Evolutionary conservation across 2,329 filamentous ascomycete species (phyloP).

Genomic region (Rhynchosporium graminicola): DNA sequence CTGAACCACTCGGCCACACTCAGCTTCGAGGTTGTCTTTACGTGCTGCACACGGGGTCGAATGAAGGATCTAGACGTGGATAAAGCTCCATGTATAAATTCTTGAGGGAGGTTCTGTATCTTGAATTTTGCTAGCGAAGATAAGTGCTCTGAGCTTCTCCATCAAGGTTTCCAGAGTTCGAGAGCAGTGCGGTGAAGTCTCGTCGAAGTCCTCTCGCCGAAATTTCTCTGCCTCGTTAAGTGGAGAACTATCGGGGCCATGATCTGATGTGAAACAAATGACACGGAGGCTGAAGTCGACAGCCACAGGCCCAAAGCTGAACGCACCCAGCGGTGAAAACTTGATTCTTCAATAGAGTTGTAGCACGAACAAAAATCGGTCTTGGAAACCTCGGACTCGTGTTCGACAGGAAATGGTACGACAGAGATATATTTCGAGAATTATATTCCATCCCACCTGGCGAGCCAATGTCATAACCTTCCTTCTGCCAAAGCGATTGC

Average conservation of each 20-base stretch:
- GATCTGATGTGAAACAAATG: not conserved
- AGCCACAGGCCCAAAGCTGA: not conserved
- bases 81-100: not conserved
- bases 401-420: too few relatives aligned
- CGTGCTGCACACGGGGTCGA: not conserved
- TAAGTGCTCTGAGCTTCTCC: not conserved
- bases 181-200: too few relatives aligned
- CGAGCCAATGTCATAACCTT: not conserved
- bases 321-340: too few relatives aligned
- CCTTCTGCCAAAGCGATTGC: conserved; percentile 2
- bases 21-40: not conserved
- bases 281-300: not conserved
- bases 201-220: too few relatives aligned
- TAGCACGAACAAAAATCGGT: too few relatives aligned
- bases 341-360: too few relatives aligned
- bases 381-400: too few relatives aligned
- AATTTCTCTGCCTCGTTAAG: too few relatives aligned
- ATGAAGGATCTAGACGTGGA: not conserved
- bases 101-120: not conserved
- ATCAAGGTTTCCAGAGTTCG: too few relatives aligned
- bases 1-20: not conserved
- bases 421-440: too few relatives aligned
- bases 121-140: not conserved
- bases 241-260: not conserved
- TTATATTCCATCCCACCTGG: not conserved